These are phyloP conservation scores for Cicer judaicum DNA, from an alignment of 306 rosid species.

Conservation along the genomic window DNA sequence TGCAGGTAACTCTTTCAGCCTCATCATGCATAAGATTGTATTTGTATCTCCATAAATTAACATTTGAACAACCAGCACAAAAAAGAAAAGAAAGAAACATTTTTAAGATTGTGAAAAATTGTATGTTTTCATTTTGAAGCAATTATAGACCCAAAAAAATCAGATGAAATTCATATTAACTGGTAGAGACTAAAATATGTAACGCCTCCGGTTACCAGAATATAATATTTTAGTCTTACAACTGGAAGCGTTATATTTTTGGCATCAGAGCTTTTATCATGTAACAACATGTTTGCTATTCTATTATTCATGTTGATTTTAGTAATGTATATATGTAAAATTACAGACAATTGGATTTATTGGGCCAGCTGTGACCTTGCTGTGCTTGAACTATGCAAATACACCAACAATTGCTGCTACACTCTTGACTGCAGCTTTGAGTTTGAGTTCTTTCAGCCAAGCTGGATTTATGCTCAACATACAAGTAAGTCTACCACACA, in stretches of 20 bases:
- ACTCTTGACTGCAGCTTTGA: conserved; percentile 75
- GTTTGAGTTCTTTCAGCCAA: conserved; percentile 94
- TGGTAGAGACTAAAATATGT: not conserved
- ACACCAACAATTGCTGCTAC: conserved; percentile 70
- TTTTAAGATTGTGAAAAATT: not conserved
- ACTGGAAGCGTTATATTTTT: too few species aligned
- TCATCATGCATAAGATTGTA: conserved; percentile 3
- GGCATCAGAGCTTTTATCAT: too few species aligned
- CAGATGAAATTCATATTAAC: conserved; percentile 13
- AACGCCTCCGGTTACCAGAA: too few species aligned
- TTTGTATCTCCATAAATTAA: conserved; percentile 21
- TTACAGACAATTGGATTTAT: conserved; percentile 83
- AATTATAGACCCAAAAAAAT: conserved; percentile 26
- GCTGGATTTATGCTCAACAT: conserved; percentile 94
- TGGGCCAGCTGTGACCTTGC: conserved; percentile 83
- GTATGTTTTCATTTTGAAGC: conserved; percentile 3
- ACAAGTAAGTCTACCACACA: conserved; percentile 65
- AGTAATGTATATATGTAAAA: conserved; percentile 25
- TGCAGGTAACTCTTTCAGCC: conserved; percentile 69
- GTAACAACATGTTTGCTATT: too few species aligned
- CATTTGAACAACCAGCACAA: not conserved
- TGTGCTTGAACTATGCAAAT: conserved; percentile 73
- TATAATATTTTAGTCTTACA: too few species aligned
- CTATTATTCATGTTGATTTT: conserved; percentile 28
- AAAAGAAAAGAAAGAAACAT: not conserved